Conservation (phyloP, 352 stramenopile genomes). For the Globisporangium orthogonon region DNA sequence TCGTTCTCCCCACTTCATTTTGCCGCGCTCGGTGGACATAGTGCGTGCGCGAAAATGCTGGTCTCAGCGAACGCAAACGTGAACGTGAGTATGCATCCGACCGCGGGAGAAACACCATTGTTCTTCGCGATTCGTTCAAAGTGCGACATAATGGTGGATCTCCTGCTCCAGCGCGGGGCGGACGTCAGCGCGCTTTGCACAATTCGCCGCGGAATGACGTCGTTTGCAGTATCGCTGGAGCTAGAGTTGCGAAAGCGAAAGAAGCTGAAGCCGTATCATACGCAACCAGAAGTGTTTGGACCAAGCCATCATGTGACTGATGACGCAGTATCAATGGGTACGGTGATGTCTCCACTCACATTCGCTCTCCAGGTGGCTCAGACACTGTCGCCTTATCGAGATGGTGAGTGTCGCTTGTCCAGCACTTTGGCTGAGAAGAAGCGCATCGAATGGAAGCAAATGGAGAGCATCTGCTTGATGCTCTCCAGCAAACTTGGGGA, state of each 20-base stretch:
- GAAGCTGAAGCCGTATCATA: background rate
- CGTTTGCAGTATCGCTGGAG: constrained; percentile 27
- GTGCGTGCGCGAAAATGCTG: constrained; percentile 37
- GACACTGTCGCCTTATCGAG: constrained; percentile 19
- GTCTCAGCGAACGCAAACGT: constrained; percentile 25
- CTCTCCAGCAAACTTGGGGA: constrained; percentile 28
- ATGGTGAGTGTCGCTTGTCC: constrained; percentile 4
- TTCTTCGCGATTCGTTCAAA: constrained; percentile 59
- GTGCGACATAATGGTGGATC: constrained; percentile 34
- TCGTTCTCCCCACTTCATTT: constrained; percentile 61
- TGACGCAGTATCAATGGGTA: background rate
- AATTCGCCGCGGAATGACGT: constrained; percentile 26
- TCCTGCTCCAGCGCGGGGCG: constrained; percentile 35
- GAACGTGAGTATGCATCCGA: constrained; percentile 28
- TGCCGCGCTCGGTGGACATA: constrained; percentile 30
- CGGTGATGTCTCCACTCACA: constrained; percentile 37
- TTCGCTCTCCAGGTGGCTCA: constrained; percentile 38
- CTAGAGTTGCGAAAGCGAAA: constrained; percentile 9
- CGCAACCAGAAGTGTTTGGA: background rate
- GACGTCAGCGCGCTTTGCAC: constrained; percentile 35
- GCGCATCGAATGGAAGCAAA: constrained; percentile 28
- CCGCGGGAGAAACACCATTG: constrained; percentile 37
- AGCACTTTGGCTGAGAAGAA: constrained; percentile 11
- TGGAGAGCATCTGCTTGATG: constrained; percentile 31
- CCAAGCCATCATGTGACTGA: constrained; percentile 11